Conservation (phyloP, 495 filamentous ascomycete genomes). For the Hyaloscypha bicolor region DNA sequence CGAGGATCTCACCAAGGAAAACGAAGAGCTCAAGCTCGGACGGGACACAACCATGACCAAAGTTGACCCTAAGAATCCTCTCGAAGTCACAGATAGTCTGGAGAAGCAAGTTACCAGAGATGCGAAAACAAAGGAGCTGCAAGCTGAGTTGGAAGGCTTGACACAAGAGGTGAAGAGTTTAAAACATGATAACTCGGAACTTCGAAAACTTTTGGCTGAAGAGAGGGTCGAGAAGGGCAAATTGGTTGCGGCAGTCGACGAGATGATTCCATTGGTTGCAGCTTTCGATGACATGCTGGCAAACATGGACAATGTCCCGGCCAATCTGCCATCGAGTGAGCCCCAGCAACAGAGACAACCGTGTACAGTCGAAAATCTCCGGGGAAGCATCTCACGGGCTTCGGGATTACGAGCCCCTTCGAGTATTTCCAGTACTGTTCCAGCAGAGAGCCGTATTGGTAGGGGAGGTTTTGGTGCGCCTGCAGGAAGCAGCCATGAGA, state of each 20-base stretch:
- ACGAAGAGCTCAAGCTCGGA: conserved; percentile 68
- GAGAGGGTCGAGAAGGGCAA: conserved; percentile 94
- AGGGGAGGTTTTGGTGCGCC: conserved; percentile 33
- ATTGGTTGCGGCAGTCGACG: conserved; percentile 88
- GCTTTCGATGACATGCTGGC: conserved; percentile 36
- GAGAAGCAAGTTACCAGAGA: conserved; percentile 52
- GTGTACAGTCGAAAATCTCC: conserved; percentile 24
- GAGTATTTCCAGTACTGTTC: conserved; percentile 23
- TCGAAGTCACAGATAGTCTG: conserved; percentile 47
- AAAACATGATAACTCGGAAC: conserved; percentile 63
- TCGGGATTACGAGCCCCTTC: conserved; percentile 49
- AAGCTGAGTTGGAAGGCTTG: conserved; percentile 70
- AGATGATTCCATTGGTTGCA: conserved; percentile 66
- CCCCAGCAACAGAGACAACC: not conserved
- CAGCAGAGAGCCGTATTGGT: conserved; percentile 46
- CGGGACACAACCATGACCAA: conserved; percentile 67
- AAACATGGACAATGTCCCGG: conserved; percentile 19
- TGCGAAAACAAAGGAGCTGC: conserved; percentile 57
- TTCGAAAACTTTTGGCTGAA: conserved; percentile 66
- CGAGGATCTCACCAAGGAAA: conserved; percentile 66
- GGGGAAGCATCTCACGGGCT: conserved; percentile 34
- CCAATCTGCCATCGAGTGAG: not conserved
- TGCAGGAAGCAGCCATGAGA: conserved; percentile 38
- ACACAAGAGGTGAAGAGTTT: conserved; percentile 67
- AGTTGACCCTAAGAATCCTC: conserved; percentile 49